Evolutionary conservation across 768 basidiomycete genomes (phyloP).

Genomic region (Rhodotorula sphaerocarpa): DNA sequence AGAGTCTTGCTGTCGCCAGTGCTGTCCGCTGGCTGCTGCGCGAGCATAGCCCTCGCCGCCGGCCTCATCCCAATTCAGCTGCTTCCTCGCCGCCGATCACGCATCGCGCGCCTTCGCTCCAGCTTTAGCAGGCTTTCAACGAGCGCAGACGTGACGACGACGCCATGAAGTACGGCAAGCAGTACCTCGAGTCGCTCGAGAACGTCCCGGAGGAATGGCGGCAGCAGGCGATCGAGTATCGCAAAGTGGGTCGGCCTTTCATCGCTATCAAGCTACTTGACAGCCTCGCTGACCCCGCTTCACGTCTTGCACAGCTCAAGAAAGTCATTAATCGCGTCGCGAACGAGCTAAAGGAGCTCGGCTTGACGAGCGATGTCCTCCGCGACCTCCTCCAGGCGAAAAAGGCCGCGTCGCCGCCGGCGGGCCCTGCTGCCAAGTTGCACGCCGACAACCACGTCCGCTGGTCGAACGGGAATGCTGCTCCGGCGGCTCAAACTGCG

Average conservation of each 20-base stretch:
- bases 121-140: too few relatives aligned
- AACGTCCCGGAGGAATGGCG: conserved; percentile 68
- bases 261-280: too few relatives aligned
- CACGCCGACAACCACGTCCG: conserved; percentile 10
- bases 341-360: conserved; percentile 64
- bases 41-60: too few relatives aligned
- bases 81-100: too few relatives aligned
- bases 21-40: too few relatives aligned
- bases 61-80: too few relatives aligned
- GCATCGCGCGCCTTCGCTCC: too few relatives aligned
- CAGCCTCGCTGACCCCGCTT: too few relatives aligned
- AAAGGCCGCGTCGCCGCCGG: background rate
- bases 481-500: too few relatives aligned
- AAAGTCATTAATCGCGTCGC: conserved; percentile 79
- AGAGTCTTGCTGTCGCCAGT: too few relatives aligned
- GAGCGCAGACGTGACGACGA: background rate
- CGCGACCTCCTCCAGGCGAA: conserved; percentile 42
- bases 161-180: conserved; percentile 46
- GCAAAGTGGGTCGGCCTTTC: conserved; percentile 51
- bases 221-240: conserved; percentile 73
- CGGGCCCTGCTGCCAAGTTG: conserved; percentile 42
- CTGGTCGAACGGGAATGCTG: conserved; percentile 1
- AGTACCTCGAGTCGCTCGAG: conserved; percentile 44
- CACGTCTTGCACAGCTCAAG: conserved; percentile 58
- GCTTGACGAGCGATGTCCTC: conserved; percentile 49